These are phyloP conservation scores for Botryotinia calthae DNA, from an alignment of 2,329 filamentous ascomycete genomes.

Conservation along the genomic window DNA sequence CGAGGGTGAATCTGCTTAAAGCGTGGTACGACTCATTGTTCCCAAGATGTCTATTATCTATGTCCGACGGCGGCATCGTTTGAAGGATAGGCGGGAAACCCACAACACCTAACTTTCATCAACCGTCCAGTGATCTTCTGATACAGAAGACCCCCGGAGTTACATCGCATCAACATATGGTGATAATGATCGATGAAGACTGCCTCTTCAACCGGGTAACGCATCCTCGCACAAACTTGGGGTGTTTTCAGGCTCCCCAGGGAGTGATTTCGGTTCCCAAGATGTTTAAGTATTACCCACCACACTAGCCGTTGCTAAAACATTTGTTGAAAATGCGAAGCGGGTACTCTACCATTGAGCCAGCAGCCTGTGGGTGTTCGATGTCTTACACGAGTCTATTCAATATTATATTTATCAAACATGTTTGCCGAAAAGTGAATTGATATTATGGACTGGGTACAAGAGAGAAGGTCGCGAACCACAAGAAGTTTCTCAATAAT, in stretches of 20 bases:
- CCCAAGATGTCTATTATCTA: neutral
- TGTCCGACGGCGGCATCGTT: neutral
- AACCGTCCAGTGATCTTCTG: neutral
- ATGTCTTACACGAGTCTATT: neutral
- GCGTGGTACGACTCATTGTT: neutral
- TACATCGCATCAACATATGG: neutral
- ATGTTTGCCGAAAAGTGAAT: constrained; percentile 7
- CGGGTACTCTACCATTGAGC: neutral
- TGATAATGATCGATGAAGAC: constrained; percentile 9
- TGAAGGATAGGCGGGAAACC: neutral
- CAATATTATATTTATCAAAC: neutral
- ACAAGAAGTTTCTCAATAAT: neutral
- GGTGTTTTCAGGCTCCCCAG: constrained; percentile 1
- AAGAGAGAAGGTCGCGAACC: neutral
- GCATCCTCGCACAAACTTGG: neutral
- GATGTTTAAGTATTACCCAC: constrained; percentile 6
- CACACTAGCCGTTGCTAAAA: neutral
- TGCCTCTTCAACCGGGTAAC: constrained; percentile 11
- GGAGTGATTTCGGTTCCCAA: constrained; percentile 9
- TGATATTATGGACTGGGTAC: neutral
- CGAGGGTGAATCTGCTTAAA: neutral
- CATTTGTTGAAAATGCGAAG: constrained; percentile 3
- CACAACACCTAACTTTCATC: neutral
- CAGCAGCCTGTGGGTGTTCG: constrained; percentile 4
- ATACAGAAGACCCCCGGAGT: neutral